Evolutionary conservation across 805 yeast genomes (phyloP), one percentile per base, ranked within the genome.

Genomic region (Candida maltosa): DNA sequence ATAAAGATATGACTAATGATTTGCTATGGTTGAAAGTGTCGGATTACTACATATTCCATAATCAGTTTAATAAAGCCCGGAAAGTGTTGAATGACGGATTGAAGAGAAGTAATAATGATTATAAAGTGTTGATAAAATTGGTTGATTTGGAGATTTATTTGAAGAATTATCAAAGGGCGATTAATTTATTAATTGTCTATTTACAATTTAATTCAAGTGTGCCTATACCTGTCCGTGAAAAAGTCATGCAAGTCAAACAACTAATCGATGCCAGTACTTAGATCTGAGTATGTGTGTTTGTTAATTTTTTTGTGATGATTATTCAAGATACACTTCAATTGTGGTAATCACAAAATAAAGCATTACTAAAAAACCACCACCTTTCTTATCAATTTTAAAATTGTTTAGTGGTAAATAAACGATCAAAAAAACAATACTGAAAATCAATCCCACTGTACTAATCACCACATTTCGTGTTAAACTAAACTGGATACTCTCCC

Each of bases 1-100:
- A 73, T 3, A 44, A 69, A 2, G 62, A 76, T 1, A 69, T 74
- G 1, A 47, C 54, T n/a, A 70, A 75, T 41, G 61, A 69, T 0
- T 50, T 48, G 16, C 60, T 77, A 26, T 78, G 83, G 78, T 44
- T 74, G 10, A 70, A 70, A 35, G 75, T 67, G 44, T 54, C 74
- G 1, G 65, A 75, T 45, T 75, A 57, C 45, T 59, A 69, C 27
- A 33, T 67, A 44, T 31, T 18, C 40, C n/a, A 34, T 34, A 44
- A 56, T 32, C 42, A 59, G 14, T 29, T 55, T n/a, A 48, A 52
- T 18, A 38, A 46, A 7, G 79, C 80, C 0, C 62, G 60, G 31
- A 54, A 56, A 10, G 37, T 70, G 1, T 44, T 78, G 6, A 38
- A 55, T 6, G 58, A 56, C 38, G 71, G 76, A 1, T 43, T 62